phyloP scores from a whole-genome alignment of 805 yeast species.

The Tetrapisispora namnaoensis region DNA sequence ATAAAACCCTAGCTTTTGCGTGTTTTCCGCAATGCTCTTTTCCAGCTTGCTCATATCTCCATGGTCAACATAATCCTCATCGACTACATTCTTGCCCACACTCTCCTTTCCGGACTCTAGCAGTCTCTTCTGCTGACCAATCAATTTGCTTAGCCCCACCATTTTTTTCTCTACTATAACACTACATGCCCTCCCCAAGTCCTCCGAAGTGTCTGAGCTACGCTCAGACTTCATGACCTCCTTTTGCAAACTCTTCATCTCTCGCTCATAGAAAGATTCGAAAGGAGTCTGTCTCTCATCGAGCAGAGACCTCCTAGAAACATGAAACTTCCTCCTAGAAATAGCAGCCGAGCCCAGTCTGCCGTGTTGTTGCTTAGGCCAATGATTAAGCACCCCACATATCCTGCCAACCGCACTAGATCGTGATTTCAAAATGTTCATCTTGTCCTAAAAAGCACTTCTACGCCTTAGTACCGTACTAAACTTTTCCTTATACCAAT shows the following conservation, averaged over 20 bases:
- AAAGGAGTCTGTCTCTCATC: not conserved
- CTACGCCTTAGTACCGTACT: too few relatives aligned
- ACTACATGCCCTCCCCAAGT: not conserved
- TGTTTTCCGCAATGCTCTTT: not conserved
- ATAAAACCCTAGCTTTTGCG: not conserved
- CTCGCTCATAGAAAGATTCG: not conserved
- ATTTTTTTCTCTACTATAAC: constrained; percentile 14
- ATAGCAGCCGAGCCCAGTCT: not conserved
- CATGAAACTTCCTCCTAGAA: not conserved
- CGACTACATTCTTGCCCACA: constrained; percentile 2
- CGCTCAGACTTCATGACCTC: not conserved
- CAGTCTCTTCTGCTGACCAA: constrained; percentile 10
- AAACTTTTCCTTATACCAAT: too few relatives aligned
- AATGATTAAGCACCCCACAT: not conserved
- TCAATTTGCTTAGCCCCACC: constrained; percentile 17
- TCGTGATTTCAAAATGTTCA: not conserved
- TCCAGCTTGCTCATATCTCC: not conserved
- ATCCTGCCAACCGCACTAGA: not conserved
- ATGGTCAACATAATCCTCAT: not conserved
- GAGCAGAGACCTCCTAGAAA: not conserved
- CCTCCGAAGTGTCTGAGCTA: not conserved
- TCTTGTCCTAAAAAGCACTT: not conserved
- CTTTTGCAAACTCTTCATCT: not conserved
- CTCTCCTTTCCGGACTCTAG: not conserved
- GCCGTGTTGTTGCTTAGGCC: not conserved